Percentiles rank a stretch among this genome's conserved stretches.
phyloP scores from a whole-genome alignment of 768 basidiomycete genomes.

The Lenzites betulinus region DNA sequence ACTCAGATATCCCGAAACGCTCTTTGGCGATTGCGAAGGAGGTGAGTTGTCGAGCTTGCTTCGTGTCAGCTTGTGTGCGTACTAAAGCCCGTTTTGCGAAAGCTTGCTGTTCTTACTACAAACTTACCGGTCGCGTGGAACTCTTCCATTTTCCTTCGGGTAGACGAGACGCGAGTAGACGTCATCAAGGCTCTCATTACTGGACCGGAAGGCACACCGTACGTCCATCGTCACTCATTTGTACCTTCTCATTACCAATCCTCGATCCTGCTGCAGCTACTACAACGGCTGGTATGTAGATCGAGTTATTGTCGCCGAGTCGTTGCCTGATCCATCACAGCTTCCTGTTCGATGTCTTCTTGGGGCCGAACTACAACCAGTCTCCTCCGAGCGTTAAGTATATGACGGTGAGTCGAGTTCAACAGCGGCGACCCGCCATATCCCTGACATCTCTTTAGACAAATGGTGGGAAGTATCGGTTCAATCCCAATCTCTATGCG shows the following conservation, averaged over 20 bases:
- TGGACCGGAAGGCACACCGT: conserved; percentile 94
- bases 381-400: conserved; percentile 77
- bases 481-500: conserved; percentile 95
- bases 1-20: conserved; percentile 86
- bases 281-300: conserved; percentile 83
- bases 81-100: not conserved
- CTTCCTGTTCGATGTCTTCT: conserved; percentile 89
- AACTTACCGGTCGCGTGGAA: conserved; percentile 95
- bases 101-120: conserved; percentile 92
- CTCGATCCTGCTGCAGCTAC: conserved; percentile 58
- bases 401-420: conserved; percentile 54
- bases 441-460: conserved; percentile 49
- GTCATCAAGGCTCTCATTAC: conserved; percentile 91
- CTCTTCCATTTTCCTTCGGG: conserved; percentile 89
- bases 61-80: conserved; percentile 8
- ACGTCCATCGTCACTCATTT: conserved; percentile 33
- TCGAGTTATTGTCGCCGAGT: not conserved
- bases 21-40: conserved; percentile 96
- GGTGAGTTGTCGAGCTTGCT: conserved; percentile 39
- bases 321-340: conserved; percentile 32
- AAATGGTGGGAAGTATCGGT: conserved; percentile 84
- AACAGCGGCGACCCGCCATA: no score
- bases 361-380: conserved; percentile 87
- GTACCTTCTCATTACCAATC: not conserved
- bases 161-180: conserved; percentile 91